A percentile compares a stretch with the other conserved stretches of the same genome.
Conservation (phyloP, 2,329 filamentous ascomycete species). For the Ophiostoma sp. region DNA sequence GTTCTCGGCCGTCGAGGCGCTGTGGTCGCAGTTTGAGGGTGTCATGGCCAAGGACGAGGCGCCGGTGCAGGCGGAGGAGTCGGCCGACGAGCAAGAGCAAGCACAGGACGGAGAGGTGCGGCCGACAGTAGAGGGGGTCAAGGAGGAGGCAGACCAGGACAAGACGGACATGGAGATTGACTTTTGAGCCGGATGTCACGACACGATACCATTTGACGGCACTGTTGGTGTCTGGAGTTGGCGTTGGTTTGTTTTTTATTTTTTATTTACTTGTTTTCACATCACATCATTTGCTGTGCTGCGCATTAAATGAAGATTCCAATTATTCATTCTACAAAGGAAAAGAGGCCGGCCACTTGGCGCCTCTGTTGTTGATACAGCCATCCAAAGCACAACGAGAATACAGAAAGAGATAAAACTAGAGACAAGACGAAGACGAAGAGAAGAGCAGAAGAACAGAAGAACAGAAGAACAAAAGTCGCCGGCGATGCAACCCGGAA, state of each 20-base stretch:
- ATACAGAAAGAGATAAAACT: background rate
- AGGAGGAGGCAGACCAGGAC: constrained; percentile 7
- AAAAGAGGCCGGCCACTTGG: constrained; percentile 4
- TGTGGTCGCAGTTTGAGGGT: constrained; percentile 96
- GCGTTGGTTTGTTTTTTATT: background rate
- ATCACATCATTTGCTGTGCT: background rate
- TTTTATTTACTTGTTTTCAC: background rate
- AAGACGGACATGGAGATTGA: constrained; percentile 15
- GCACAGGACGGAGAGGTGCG: background rate
- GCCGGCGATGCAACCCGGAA: constrained; percentile 8
- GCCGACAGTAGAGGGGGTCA: background rate
- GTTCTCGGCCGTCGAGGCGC: constrained; percentile 90
- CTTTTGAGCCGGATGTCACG: background rate
- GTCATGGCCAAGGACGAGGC: constrained; percentile 69
- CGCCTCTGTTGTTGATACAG: constrained; percentile 3
- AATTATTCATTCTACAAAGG: constrained; percentile 16
- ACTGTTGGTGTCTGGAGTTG: background rate
- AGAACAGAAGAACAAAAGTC: background rate
- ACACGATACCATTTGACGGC: constrained; percentile 7
- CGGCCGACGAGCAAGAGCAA: background rate
- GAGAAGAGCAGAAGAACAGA: background rate
- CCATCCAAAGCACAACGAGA: constrained; percentile 12
- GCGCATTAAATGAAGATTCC: constrained; percentile 6
- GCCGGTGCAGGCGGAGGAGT: constrained; percentile 27
- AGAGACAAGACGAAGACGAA: background rate